Conservation (phyloP, 306 rosid species). For the Notholithocarpus densiflorus region DNA sequence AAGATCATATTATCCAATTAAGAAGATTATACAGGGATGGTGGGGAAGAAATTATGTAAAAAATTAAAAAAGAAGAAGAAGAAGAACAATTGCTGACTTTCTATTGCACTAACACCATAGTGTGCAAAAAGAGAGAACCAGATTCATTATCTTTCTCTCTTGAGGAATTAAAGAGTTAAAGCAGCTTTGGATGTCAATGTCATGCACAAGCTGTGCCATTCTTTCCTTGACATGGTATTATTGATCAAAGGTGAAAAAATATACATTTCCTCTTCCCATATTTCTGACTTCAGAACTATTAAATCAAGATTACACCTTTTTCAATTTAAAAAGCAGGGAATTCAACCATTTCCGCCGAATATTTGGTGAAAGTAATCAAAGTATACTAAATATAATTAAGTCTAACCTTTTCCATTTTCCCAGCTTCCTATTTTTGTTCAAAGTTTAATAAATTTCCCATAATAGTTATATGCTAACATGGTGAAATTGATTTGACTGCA, state of each 20-base stretch:
- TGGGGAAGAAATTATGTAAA: background rate
- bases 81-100: constrained; percentile 25
- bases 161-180: constrained; percentile 23
- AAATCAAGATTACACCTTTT: background rate
- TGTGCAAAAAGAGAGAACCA: constrained; percentile 35
- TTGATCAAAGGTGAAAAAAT: background rate
- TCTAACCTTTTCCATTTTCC: background rate
- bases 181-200: constrained; percentile 9
- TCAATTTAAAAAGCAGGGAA: background rate
- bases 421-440: no score
- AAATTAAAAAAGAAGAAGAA: background rate
- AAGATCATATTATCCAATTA: background rate
- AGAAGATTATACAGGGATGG: background rate
- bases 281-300: no score
- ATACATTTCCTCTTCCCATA: no score
- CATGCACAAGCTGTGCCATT: background rate
- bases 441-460: background rate
- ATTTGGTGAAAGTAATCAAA: background rate
- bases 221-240: background rate
- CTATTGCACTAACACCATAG: constrained; percentile 12
- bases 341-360: background rate
- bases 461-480: background rate
- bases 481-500: no score
- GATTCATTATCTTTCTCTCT: constrained; percentile 33
- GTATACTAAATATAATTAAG: background rate